Percentiles rank a stretch among this genome's conserved stretches.
Evolutionary conservation across 805 yeast species (phyloP).

Genomic region (Candida suzukii): DNA sequence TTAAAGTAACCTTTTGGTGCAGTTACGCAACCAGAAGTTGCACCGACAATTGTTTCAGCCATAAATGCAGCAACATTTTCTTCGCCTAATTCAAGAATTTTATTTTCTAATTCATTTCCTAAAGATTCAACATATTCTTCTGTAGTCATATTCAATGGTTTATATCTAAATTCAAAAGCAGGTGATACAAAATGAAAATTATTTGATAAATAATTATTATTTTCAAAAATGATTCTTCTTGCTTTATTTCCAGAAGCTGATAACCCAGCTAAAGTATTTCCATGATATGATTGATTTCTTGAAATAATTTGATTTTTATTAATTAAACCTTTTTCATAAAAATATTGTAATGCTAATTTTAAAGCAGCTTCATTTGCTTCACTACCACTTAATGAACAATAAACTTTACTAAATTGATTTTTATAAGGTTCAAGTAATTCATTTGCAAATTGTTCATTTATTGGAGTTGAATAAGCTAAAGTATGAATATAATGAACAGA

Average conservation of each 20-base stretch:
- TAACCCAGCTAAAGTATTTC: conserved; percentile 13
- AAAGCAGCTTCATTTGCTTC: conserved; percentile 32
- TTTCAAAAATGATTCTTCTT: conserved; percentile 10
- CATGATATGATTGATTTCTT: conserved; percentile 18
- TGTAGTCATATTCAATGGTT: conserved; percentile 4
- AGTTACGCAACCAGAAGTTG: conserved; percentile 35
- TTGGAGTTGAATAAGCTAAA: conserved; percentile 5
- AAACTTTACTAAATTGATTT: conserved; percentile 7
- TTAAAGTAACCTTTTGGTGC: conserved; percentile 39
- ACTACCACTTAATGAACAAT: conserved; percentile 16
- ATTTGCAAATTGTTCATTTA: conserved; percentile 9
- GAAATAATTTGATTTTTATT: conserved; percentile 14
- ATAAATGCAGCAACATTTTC: conserved; percentile 34
- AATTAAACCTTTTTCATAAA: conserved; percentile 11
- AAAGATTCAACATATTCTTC: conserved; percentile 12
- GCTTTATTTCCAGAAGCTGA: conserved; percentile 10
- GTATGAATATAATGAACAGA: conserved; percentile 7
- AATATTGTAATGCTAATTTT: conserved; percentile 24
- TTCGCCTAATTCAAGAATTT: conserved; percentile 20
- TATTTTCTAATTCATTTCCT: conserved; percentile 16
- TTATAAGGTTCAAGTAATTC: conserved; percentile 4
- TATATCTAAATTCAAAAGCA: conserved; percentile 11
- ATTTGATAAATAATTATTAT: conserved; percentile 2
- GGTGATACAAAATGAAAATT: conserved; percentile 15
- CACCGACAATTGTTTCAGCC: conserved; percentile 39